phyloP scores from a whole-genome alignment of 176 grass and related monocot species.

The Aegilops sharonensis region DNA sequence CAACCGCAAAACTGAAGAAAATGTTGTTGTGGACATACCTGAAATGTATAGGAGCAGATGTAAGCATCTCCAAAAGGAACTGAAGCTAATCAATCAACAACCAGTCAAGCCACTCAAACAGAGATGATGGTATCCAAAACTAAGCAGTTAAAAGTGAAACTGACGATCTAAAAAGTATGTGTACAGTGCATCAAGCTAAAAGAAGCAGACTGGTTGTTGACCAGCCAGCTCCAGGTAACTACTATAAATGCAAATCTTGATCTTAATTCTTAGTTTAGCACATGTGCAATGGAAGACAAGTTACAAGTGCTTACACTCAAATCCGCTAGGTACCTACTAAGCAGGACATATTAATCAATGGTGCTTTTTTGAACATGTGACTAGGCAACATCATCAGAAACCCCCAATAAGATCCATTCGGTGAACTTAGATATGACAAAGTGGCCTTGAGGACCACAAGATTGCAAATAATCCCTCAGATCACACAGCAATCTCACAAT shows the following conservation, averaged over 20 bases:
- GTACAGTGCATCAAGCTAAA: not conserved
- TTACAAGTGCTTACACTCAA: not conserved
- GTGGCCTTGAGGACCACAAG: not conserved
- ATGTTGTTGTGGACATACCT: conserved; percentile 99
- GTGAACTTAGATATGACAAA: not conserved
- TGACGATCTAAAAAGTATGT: not conserved
- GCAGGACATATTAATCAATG: not conserved
- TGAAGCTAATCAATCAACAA: not conserved
- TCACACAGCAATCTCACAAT: not conserved
- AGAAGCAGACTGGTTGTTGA: not conserved
- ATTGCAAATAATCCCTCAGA: conserved; percentile 2
- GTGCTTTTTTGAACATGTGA: not conserved
- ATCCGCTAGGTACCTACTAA: not conserved
- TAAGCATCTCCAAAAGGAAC: conserved; percentile 28
- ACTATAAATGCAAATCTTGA: not conserved
- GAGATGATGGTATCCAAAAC: not conserved
- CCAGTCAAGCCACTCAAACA: conserved; percentile 4
- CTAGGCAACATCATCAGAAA: not conserved
- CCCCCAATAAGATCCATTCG: not conserved
- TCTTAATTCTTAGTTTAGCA: not conserved
- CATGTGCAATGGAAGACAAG: not conserved
- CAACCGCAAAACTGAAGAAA: conserved; percentile 98
- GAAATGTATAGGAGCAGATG: conserved; percentile 20
- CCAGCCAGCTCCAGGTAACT: not conserved
- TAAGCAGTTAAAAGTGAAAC: not conserved